Evolutionary conservation across 768 basidiomycete species (phyloP).

Genomic region (Trametes gibbosa): DNA sequence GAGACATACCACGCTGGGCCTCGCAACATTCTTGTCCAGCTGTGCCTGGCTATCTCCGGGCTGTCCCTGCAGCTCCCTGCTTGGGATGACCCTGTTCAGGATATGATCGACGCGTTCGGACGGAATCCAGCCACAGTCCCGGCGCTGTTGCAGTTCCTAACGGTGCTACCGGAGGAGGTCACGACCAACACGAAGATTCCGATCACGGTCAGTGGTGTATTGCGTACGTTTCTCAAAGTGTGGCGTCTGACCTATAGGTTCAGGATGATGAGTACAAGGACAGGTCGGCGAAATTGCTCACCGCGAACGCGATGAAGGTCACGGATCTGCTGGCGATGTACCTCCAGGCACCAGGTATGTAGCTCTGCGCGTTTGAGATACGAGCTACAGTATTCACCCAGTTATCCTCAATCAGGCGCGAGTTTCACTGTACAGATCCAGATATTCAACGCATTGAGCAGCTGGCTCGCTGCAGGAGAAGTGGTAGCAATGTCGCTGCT

Average conservation of each 20-base stretch:
- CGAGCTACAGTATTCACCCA: not conserved
- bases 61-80: slow-evolving; percentile 85
- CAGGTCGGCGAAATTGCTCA: slow-evolving; percentile 58
- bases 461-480: slow-evolving; percentile 90
- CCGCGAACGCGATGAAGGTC: slow-evolving; percentile 67
- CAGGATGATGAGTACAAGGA: slow-evolving; percentile 78
- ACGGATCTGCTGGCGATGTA: slow-evolving; percentile 84
- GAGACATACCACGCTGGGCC: slow-evolving; percentile 73
- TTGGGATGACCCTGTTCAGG: slow-evolving; percentile 80
- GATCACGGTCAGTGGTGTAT: slow-evolving; percentile 62
- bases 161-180: slow-evolving; percentile 87
- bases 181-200: slow-evolving; percentile 83
- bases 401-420: slow-evolving; percentile 55
- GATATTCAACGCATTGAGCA: slow-evolving; percentile 79
- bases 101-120: slow-evolving; percentile 84
- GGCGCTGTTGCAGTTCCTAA: slow-evolving; percentile 84
- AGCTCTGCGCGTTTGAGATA: not conserved
- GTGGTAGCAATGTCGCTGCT: slow-evolving; percentile 61
- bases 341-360: slow-evolving; percentile 79
- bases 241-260: slow-evolving; percentile 1
- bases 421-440: slow-evolving; percentile 75
- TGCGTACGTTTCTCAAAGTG: not conserved
- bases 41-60: slow-evolving; percentile 87
- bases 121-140: slow-evolving; percentile 81
- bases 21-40: slow-evolving; percentile 79